Evolutionary conservation across 352 stramenopile species (phyloP).

Genomic region (Sclerospora graminicola): DNA sequence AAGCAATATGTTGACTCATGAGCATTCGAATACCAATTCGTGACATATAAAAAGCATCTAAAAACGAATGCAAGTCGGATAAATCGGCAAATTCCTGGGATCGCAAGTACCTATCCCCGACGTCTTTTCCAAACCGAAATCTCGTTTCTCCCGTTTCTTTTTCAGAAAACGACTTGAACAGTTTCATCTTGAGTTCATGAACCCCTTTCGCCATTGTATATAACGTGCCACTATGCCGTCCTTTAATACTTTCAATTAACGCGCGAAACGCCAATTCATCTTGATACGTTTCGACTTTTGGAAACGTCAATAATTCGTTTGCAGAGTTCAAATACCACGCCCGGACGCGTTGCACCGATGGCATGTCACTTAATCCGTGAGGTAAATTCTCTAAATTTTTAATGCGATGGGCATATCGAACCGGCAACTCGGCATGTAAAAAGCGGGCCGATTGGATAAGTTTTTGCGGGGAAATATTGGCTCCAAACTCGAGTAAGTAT

Average conservation of each 20-base stretch:
- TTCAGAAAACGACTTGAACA: constrained; percentile 61
- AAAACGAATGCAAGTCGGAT: constrained; percentile 93
- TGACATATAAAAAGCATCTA: constrained; percentile 99
- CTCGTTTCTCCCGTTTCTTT: constrained; percentile 15
- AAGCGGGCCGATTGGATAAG: constrained; percentile 92
- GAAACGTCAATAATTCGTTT: constrained; percentile 87
- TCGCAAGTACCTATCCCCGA: constrained; percentile 57
- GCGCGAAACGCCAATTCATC: constrained; percentile 89
- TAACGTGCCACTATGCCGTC: constrained; percentile 94
- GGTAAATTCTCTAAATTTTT: constrained; percentile 93
- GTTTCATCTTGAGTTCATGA: constrained; percentile 92
- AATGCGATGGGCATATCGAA: constrained; percentile 94
- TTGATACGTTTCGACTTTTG: constrained; percentile 70
- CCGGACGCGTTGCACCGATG: constrained; percentile 89
- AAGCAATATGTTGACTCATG: constrained; percentile 98
- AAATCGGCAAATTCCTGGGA: constrained; percentile 86
- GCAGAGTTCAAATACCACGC: constrained; percentile 97
- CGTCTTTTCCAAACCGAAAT: constrained; percentile 27
- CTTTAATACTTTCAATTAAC: constrained; percentile 95
- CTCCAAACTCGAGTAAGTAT: constrained; percentile 84
- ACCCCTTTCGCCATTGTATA: constrained; percentile 99
- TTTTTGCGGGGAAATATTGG: constrained; percentile 68
- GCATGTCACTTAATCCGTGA: constrained; percentile 91
- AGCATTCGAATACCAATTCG: constrained; percentile 99
- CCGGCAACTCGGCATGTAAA: constrained; percentile 96